Evolutionary conservation across 306 rosid genomes (phyloP), one percentile per base, ranked within the genome.

Genomic region (Glycine tomentella): DNA sequence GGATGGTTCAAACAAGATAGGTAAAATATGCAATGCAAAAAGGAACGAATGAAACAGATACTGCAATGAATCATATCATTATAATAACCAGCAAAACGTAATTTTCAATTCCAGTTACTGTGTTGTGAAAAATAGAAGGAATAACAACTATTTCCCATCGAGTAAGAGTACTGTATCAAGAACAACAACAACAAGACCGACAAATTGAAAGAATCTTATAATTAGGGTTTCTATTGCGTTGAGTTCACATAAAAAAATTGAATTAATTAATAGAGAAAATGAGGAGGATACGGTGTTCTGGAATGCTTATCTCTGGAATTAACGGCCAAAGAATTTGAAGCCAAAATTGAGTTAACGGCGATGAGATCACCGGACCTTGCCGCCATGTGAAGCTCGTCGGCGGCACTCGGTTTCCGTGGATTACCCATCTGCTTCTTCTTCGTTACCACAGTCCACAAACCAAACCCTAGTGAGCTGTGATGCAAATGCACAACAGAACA

Each of bases 251-350:
- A 4, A 38, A 25, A 25, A 38, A 38, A 38, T 38, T 0, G 6
- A 38, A 38, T 4, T 38, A 38, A 5, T 38, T 55, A 48, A 64
- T 25, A 25, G 31, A 25, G 31, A 59, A 9, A 50, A 42, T 9
- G 3, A 42, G 25, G 69, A 90, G 97, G 98, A 94, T 92, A 94
- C 98, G 98, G 96, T 69, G 98, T 94, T 82, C 98, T 78, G 66
- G 97, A 94, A 88, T 89, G 98, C 88, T 90, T 91, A 83, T 95
- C 99, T 84, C 99, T 88, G 73, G 89, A 87, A 86, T 93, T 95
- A 69, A 91, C 85, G 40, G 92, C 82, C 81, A 90, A 77, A 82
- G 98, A 90, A 77, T 91, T 92, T 7, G 97, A 84, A 25, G 79
- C 67, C 80, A 95, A 79, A 38, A 93, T 84, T 15, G 87, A 69